Percentiles rank a stretch among this genome's conserved stretches.
These are phyloP conservation scores for Botrytis tulipae DNA, from an alignment of 2,329 filamentous ascomycete species.

Conservation along the genomic window DNA sequence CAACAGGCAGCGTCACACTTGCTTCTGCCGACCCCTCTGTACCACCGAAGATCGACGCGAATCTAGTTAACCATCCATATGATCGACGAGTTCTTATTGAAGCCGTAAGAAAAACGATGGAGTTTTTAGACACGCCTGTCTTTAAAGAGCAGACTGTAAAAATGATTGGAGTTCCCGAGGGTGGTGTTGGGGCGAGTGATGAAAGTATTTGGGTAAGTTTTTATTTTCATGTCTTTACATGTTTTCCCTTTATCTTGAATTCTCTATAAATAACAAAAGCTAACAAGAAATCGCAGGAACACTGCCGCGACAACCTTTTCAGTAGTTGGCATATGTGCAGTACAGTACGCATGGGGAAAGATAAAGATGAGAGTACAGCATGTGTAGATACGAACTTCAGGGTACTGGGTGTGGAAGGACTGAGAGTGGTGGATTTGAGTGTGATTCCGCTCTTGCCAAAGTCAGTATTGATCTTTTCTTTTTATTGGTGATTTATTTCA, in stretches of 20 bases:
- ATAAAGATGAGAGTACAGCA: slow-evolving; percentile 42
- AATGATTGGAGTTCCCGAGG: slow-evolving; percentile 12
- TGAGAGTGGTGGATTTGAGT: slow-evolving; percentile 53
- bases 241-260: no score
- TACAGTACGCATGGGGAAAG: background rate
- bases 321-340: slow-evolving; percentile 16
- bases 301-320: background rate
- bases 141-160: slow-evolving; percentile 2
- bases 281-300: background rate
- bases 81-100: slow-evolving; percentile 51
- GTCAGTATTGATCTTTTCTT: slow-evolving; percentile 36
- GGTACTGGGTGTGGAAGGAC: slow-evolving; percentile 47
- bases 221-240: background rate
- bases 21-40: slow-evolving; percentile 61
- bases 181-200: background rate
- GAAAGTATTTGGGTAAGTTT: slow-evolving; percentile 11
- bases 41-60: slow-evolving; percentile 59
- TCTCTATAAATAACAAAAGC: background rate
- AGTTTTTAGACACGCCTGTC: background rate
- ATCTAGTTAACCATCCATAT: slow-evolving; percentile 55
- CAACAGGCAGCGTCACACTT: slow-evolving; percentile 61
- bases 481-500: accelerated
- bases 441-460: slow-evolving; percentile 51
- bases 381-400: slow-evolving; percentile 51
- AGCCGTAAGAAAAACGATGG: slow-evolving; percentile 34